Evolutionary conservation across 768 basidiomycete species (phyloP).

Genomic region (Boletus coccyginus): DNA sequence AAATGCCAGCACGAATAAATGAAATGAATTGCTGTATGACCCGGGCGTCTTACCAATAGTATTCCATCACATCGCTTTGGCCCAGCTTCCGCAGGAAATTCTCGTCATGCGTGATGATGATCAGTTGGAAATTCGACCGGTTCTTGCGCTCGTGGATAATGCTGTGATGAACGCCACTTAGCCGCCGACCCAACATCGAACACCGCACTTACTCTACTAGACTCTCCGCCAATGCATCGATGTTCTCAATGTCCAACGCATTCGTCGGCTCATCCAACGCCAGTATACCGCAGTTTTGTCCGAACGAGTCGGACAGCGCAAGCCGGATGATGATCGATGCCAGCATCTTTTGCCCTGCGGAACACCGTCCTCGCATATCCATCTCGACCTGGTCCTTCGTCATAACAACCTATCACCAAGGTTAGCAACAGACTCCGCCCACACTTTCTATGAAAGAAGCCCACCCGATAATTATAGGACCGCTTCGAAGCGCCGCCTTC

Average conservation of each 20-base stretch:
- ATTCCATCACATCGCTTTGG: constrained; percentile 88
- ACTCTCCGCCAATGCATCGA: constrained; percentile 88
- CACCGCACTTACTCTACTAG: constrained; percentile 75
- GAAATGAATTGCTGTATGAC: neutral
- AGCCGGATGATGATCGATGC: constrained; percentile 98
- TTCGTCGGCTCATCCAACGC: constrained; percentile 98
- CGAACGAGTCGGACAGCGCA: constrained; percentile 95
- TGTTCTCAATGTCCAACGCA: constrained; percentile 93
- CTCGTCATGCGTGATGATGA: constrained; percentile 97
- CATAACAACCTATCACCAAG: constrained; percentile 81
- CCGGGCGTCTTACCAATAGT: constrained; percentile 66
- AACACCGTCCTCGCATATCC: constrained; percentile 99
- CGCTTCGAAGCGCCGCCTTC: constrained; percentile 89
- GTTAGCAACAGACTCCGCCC: constrained; percentile 15
- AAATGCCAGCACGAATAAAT: neutral
- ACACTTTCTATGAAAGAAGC: constrained; percentile 25
- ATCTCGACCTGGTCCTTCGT: constrained; percentile 98
- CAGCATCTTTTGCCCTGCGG: constrained; percentile 97
- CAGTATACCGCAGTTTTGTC: constrained; percentile 95
- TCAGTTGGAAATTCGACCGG: constrained; percentile 92
- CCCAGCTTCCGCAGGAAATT: constrained; percentile 90
- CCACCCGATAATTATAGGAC: constrained; percentile 94
- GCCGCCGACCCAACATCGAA: neutral
- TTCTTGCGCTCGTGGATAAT: constrained; percentile 92
- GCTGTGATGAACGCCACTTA: constrained; percentile 36